These are phyloP conservation scores for Pseudevernia furfuracea DNA, from an alignment of 495 filamentous ascomycete genomes.

Conservation along the genomic window DNA sequence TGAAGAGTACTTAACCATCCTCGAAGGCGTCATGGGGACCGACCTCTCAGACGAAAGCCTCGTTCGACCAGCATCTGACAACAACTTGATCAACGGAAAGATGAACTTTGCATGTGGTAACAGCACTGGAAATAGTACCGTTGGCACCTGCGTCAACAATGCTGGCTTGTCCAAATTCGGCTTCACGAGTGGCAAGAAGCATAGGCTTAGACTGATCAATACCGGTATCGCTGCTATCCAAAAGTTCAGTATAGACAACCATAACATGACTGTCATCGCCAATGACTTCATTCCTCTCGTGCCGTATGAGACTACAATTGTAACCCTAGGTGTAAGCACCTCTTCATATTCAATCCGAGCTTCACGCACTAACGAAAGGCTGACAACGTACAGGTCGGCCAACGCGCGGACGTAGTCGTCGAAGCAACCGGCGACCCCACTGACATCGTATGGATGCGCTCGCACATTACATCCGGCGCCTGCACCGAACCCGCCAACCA, in stretches of 20 bases:
- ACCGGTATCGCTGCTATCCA: conserved; percentile 39
- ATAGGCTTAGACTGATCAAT: conserved; percentile 52
- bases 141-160: conserved; percentile 28
- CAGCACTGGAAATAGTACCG: neutral
- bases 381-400: conserved; percentile 28
- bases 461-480: conserved; percentile 17
- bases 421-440: conserved; percentile 27
- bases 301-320: conserved; percentile 29
- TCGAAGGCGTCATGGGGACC: conserved; percentile 10
- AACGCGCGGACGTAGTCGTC: conserved; percentile 37
- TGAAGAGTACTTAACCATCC: conserved; percentile 23
- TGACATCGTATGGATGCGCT: conserved; percentile 36
- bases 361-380: neutral
- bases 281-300: conserved; percentile 37
- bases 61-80: conserved; percentile 23
- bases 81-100: conserved; percentile 36
- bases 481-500: conserved; percentile 23
- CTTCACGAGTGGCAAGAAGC: conserved; percentile 32
- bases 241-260: conserved; percentile 36
- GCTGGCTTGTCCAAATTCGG: conserved; percentile 31
- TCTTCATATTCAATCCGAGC: neutral
- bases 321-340: neutral
- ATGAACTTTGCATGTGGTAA: conserved; percentile 23
- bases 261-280: conserved; percentile 34
- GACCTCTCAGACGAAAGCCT: conserved; percentile 3